These are phyloP conservation scores for Fusarium citri DNA, from an alignment of 2,329 filamentous ascomycete genomes.

Conservation along the genomic window DNA sequence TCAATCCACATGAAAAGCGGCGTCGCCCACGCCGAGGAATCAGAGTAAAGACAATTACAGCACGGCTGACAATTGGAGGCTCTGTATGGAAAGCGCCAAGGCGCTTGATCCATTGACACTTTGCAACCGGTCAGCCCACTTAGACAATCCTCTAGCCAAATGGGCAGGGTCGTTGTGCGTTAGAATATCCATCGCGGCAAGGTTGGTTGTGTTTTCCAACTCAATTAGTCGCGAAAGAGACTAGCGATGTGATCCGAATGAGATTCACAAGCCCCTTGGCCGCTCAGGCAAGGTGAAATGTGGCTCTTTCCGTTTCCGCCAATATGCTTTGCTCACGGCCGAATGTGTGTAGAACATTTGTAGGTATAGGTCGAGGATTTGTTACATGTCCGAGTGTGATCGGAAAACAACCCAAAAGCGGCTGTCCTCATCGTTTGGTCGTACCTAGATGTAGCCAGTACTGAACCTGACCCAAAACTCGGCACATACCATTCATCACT, in stretches of 20 bases:
- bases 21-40: constrained; percentile 30
- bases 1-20: constrained; percentile 25
- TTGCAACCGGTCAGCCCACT: constrained; percentile 27
- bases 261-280: background rate
- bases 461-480: background rate
- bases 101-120: constrained; percentile 38
- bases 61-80: constrained; percentile 36
- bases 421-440: background rate
- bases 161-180: background rate
- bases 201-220: background rate
- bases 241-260: constrained; percentile 7
- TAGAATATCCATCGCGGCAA: background rate
- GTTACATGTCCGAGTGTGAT: constrained; percentile 6
- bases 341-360: background rate
- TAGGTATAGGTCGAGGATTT: background rate
- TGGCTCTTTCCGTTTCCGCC: constrained; percentile 2
- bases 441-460: background rate
- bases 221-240: constrained; percentile 3
- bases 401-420: constrained; percentile 12
- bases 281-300: constrained; percentile 1
- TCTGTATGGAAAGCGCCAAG: constrained; percentile 37
- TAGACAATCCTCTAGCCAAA: constrained; percentile 2
- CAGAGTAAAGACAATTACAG: constrained; percentile 34
- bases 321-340: background rate
- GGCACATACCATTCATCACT: background rate